Conservation (phyloP, 2,329 filamentous ascomycete species). For the Xylaria sp. region DNA sequence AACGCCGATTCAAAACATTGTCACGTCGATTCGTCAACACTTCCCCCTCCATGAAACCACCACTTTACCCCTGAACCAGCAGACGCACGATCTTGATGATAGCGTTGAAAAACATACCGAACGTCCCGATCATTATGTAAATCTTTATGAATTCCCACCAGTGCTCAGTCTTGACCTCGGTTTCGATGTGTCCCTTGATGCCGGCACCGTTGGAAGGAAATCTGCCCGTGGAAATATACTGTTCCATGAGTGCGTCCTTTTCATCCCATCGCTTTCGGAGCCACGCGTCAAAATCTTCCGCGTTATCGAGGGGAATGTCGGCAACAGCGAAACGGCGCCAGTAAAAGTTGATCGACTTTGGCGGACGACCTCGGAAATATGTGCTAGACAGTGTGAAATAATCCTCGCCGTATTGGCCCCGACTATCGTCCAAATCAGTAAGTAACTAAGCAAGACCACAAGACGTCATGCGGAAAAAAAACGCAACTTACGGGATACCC, state of each 20-base stretch:
- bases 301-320: slow-evolving; percentile 73
- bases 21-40: neutral
- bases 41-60: neutral
- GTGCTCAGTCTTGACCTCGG: slow-evolving; percentile 49
- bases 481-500: slow-evolving; percentile 70
- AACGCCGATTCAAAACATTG: neutral
- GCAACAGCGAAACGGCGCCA: slow-evolving; percentile 81
- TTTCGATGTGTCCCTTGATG: slow-evolving; percentile 49
- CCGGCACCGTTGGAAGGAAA: slow-evolving; percentile 65
- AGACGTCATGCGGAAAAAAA: neutral
- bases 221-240: slow-evolving; percentile 69
- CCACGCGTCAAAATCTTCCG: slow-evolving; percentile 76
- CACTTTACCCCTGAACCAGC: slow-evolving; percentile 1
- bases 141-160: slow-evolving; percentile 53
- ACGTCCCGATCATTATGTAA: slow-evolving; percentile 45
- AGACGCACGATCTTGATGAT: slow-evolving; percentile 24
- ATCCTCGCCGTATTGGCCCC: slow-evolving; percentile 80
- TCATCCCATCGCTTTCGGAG: slow-evolving; percentile 81
- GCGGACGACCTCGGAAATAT: slow-evolving; percentile 81
- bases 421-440: slow-evolving; percentile 40
- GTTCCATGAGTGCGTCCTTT: slow-evolving; percentile 83
- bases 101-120: slow-evolving; percentile 38
- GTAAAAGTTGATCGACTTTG: slow-evolving; percentile 94
- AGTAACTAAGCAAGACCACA: neutral
- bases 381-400: slow-evolving; percentile 83